Conservation (phyloP, 2,329 filamentous ascomycete species). For the Torrubiella hemipterigena region DNA sequence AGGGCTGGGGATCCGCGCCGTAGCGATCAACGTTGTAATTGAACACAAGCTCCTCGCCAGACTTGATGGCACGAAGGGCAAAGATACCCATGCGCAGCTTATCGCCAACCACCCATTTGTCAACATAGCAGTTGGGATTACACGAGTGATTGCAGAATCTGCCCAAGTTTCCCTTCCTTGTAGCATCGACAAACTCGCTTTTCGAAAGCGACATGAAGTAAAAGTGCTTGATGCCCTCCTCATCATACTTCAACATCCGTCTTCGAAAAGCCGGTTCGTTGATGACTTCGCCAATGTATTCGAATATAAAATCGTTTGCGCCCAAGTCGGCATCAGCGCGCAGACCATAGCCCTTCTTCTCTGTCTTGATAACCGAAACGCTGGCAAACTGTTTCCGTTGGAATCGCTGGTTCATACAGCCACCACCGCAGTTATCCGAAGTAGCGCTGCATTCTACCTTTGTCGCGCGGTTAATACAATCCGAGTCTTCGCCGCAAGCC, state of each 20-base stretch:
- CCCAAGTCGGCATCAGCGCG: conserved; percentile 68
- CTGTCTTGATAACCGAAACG: conserved; percentile 92
- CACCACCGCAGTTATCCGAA: conserved; percentile 68
- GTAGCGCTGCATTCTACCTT: conserved; percentile 90
- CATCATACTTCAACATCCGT: conserved; percentile 86
- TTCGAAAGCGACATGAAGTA: conserved; percentile 99
- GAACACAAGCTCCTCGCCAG: conserved; percentile 92
- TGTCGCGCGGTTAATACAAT: conserved; percentile 96
- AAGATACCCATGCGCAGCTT: conserved; percentile 99
- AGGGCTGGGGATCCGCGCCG: conserved; percentile 90
- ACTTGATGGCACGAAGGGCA: conserved; percentile 69
- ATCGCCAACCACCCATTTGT: conserved; percentile 97
- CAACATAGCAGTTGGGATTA: conserved; percentile 97
- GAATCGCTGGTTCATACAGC: conserved; percentile 92
- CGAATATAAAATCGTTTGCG: conserved; percentile 86
- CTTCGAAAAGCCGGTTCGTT: conserved; percentile 81
- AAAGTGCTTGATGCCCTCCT: conserved; percentile 96
- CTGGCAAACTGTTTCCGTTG: conserved; percentile 80
- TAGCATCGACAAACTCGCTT: conserved; percentile 94
- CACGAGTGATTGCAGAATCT: conserved; percentile 99
- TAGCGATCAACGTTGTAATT: conserved; percentile 99
- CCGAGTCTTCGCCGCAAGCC: conserved; percentile 90
- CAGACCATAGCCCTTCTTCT: conserved; percentile 93
- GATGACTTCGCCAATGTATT: conserved; percentile 98
- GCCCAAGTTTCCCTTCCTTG: conserved; percentile 89